Evolutionary conservation across 805 yeast genomes (phyloP).

Genomic region (Nakazawaea peltata): DNA sequence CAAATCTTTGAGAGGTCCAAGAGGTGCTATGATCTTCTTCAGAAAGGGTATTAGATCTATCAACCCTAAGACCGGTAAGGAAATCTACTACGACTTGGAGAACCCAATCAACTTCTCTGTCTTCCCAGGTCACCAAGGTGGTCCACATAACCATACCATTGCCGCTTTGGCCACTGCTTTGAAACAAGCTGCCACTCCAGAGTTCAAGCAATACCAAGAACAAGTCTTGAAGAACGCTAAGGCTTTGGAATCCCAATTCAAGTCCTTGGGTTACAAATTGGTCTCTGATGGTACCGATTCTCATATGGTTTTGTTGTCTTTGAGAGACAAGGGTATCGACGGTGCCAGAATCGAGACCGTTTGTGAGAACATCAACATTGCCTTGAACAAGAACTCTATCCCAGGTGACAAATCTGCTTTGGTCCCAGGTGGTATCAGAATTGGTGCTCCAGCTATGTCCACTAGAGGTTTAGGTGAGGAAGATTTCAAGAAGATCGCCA

Average conservation of each 20-base stretch:
- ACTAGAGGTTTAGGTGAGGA: constrained; percentile 89
- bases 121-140: constrained; percentile 99
- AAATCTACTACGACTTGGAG: constrained; percentile 80
- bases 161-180: constrained; percentile 93
- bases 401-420: constrained; percentile 96
- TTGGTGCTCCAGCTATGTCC: constrained; percentile 98
- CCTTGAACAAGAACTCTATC: constrained; percentile 91
- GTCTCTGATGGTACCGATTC: constrained; percentile 95
- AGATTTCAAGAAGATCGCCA: constrained; percentile 75
- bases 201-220: constrained; percentile 78
- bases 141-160: constrained; percentile 98
- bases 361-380: constrained; percentile 84
- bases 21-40: constrained; percentile 97
- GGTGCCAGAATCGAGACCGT: constrained; percentile 95
- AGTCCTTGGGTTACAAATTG: constrained; percentile 57
- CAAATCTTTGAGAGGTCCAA: constrained; percentile 96
- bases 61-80: constrained; percentile 72
- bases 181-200: constrained; percentile 86
- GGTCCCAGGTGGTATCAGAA: constrained; percentile 93
- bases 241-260: constrained; percentile 63
- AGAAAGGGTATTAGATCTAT: constrained; percentile 87
- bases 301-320: constrained; percentile 80
- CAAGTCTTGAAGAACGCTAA: constrained; percentile 78
- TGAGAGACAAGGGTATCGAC: constrained; percentile 74
- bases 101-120: constrained; percentile 91